These are phyloP conservation scores for Chiua virens DNA, from an alignment of 768 basidiomycete species.

Conservation along the genomic window DNA sequence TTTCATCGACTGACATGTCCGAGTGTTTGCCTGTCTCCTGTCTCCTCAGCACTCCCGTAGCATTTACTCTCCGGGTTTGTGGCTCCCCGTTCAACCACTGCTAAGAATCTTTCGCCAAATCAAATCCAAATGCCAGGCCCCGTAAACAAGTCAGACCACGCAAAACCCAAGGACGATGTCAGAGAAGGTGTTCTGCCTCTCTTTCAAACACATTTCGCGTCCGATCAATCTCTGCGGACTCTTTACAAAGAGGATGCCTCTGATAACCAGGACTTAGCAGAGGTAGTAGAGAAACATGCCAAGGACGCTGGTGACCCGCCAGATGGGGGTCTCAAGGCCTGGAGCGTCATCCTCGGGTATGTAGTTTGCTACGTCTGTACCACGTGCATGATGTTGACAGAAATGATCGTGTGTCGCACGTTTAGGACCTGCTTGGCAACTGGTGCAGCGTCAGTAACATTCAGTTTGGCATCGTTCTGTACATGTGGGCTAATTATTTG, in stretches of 20 bases:
- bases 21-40: not conserved
- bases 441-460: slow-evolving; percentile 40
- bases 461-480: not conserved
- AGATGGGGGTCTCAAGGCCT: slow-evolving; percentile 31
- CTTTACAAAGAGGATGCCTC: slow-evolving; percentile 1
- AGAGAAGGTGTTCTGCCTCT: too few relatives aligned
- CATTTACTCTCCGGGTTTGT: not conserved
- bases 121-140: not conserved
- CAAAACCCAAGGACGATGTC: not conserved
- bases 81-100: too few relatives aligned
- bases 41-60: not conserved
- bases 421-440: slow-evolving; percentile 25
- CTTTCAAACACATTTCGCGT: not conserved
- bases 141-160: not conserved
- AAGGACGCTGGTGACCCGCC: slow-evolving; percentile 20
- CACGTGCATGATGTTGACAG: not conserved
- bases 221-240: not conserved
- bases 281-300: slow-evolving; percentile 5
- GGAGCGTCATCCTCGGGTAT: slow-evolving; percentile 28
- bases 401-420: not conserved
- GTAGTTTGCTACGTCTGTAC: not conserved
- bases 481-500: not conserved
- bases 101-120: not conserved
- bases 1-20: not conserved
- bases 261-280: slow-evolving; percentile 6